These are phyloP conservation scores for Smithsoniella earleae DNA, from an alignment of 163 green algal genomes.

Conservation along the genomic window DNA sequence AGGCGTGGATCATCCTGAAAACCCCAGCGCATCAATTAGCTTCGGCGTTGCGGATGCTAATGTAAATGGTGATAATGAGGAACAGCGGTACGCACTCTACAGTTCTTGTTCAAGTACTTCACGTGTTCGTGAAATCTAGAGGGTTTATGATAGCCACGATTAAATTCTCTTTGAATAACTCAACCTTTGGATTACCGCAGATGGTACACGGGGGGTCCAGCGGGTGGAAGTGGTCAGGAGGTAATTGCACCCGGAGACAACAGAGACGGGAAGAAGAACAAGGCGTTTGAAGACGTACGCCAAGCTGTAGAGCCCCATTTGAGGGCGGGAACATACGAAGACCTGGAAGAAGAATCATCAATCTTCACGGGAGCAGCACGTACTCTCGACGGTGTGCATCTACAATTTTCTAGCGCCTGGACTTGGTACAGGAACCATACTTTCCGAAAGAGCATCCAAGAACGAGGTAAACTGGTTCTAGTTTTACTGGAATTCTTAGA, in stretches of 20 bases:
- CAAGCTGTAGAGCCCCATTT: conserved; percentile 23
- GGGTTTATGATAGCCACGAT: background rate
- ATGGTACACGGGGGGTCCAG: conserved; percentile 10
- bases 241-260: conserved; percentile 1
- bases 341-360: conserved; percentile 7
- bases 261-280: background rate
- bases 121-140: background rate
- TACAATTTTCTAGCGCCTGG: too few species aligned
- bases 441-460: too few species aligned
- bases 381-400: conserved; percentile 14
- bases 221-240: conserved; percentile 15
- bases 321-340: conserved; percentile 9
- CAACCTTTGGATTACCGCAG: background rate
- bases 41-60: background rate
- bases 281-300: conserved; percentile 5
- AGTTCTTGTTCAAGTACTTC: background rate
- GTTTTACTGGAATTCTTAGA: too few species aligned
- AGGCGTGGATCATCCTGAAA: background rate
- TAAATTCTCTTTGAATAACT: too few species aligned
- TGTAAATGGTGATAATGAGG: background rate
- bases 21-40: background rate
- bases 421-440: too few species aligned
- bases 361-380: conserved; percentile 13
- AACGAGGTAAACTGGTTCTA: too few species aligned
- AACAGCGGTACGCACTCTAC: background rate